These are phyloP conservation scores for Diaporthe aspalathi DNA, from an alignment of 2,329 filamentous ascomycete genomes.

Conservation along the genomic window DNA sequence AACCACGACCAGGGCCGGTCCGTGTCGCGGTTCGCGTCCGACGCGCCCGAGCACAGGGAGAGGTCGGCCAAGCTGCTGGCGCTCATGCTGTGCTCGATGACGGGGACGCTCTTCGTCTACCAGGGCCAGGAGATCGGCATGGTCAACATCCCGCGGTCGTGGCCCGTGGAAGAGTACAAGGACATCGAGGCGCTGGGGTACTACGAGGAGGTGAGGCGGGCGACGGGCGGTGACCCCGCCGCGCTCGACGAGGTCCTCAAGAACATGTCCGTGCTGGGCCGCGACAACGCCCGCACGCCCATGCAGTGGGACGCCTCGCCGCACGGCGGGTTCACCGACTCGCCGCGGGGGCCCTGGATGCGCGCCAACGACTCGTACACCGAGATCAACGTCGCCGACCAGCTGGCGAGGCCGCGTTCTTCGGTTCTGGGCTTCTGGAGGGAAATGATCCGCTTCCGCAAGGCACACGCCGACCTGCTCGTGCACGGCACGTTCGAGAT, in stretches of 20 bases:
- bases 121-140: slow-evolving; percentile 73
- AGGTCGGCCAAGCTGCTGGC: slow-evolving; percentile 65
- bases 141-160: slow-evolving; percentile 62
- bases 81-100: slow-evolving; percentile 58
- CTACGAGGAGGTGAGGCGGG: slow-evolving; percentile 49
- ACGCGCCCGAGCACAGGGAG: slow-evolving; percentile 55
- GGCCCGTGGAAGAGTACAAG: slow-evolving; percentile 60
- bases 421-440: slow-evolving; percentile 73
- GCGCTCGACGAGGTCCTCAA: slow-evolving; percentile 59
- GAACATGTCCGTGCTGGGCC: slow-evolving; percentile 68
- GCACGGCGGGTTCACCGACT: slow-evolving; percentile 71
- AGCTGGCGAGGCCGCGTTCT: slow-evolving; percentile 52
- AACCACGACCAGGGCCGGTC: slow-evolving; percentile 72
- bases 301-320: slow-evolving; percentile 71
- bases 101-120: slow-evolving; percentile 68
- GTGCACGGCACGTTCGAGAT: slow-evolving; percentile 70
- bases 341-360: slow-evolving; percentile 66
- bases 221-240: slow-evolving; percentile 47
- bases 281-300: slow-evolving; percentile 75
- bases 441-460: slow-evolving; percentile 63
- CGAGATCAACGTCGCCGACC: slow-evolving; percentile 66
- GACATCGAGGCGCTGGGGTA: slow-evolving; percentile 63
- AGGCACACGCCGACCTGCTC: slow-evolving; percentile 67
- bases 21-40: slow-evolving; percentile 63
- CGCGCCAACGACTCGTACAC: slow-evolving; percentile 67